These are phyloP conservation scores for Candida tibetensis DNA, from an alignment of 805 yeast genomes.

Conservation along the genomic window DNA sequence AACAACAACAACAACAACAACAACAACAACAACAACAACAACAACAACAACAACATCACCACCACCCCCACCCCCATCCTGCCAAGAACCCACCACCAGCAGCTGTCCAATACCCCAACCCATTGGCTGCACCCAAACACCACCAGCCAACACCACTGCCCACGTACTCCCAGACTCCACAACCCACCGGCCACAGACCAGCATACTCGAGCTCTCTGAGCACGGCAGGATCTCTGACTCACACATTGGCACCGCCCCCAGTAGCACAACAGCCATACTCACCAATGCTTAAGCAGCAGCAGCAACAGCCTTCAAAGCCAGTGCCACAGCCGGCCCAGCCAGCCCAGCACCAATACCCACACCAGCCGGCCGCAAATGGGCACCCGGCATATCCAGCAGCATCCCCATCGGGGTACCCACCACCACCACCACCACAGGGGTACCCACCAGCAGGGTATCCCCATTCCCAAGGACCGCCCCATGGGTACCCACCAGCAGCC, in stretches of 20 bases:
- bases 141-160: not conserved
- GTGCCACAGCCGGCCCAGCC: slow-evolving; percentile 6
- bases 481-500: slow-evolving; percentile 4
- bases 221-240: too few relatives aligned
- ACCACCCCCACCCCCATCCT: not conserved
- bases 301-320: slow-evolving; percentile 1
- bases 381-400: slow-evolving; percentile 7
- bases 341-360: slow-evolving; percentile 14
- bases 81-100: not conserved
- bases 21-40: not conserved
- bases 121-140: not conserved
- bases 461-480: slow-evolving; percentile 9
- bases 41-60: slow-evolving; percentile 1
- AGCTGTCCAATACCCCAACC: slow-evolving; percentile 1
- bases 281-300: too few relatives aligned
- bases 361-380: slow-evolving; percentile 1
- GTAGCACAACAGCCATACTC: too few relatives aligned
- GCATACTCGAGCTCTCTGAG: too few relatives aligned
- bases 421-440: slow-evolving; percentile 7
- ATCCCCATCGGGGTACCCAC: slow-evolving; percentile 8
- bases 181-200: too few relatives aligned
- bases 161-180: too few relatives aligned
- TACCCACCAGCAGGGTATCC: slow-evolving; percentile 9
- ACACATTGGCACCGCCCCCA: too few relatives aligned
- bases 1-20: not conserved